Percentiles rank a stretch among this genome's conserved stretches.
Conservation (phyloP, 2,329 filamentous ascomycete species). For the Mariannaea sp. region DNA sequence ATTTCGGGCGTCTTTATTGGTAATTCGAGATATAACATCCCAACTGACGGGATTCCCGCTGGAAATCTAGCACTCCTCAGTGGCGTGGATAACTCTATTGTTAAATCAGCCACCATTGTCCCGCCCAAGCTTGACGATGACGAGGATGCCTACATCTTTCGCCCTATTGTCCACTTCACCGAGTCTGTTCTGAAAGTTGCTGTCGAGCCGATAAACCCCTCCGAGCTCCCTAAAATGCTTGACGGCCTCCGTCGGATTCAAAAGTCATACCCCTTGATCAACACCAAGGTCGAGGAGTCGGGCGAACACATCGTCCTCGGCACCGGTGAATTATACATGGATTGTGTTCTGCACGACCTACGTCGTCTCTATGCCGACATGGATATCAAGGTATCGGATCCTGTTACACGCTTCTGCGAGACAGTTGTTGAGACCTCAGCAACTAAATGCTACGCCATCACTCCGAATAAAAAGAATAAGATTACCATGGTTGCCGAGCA, state of each 20-base stretch:
- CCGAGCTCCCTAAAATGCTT: conserved; percentile 97
- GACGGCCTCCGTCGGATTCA: conserved; percentile 96
- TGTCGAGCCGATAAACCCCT: conserved; percentile 97
- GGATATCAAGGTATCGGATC: conserved; percentile 98
- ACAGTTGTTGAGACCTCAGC: conserved; percentile 97
- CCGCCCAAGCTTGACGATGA: conserved; percentile 79
- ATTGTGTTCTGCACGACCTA: conserved; percentile 95
- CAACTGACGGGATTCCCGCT: conserved; percentile 88
- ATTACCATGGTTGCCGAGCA: conserved; percentile 98
- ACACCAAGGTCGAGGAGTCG: conserved; percentile 96
- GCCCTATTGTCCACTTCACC: conserved; percentile 89
- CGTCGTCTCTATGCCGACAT: conserved; percentile 95
- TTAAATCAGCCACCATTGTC: conserved; percentile 93
- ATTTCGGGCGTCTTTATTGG: conserved; percentile 88
- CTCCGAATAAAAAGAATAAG: conserved; percentile 99
- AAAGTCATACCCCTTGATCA: conserved; percentile 95
- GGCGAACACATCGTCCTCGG: conserved; percentile 95
- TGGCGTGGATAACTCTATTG: conserved; percentile 95
- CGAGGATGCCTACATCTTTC: conserved; percentile 95
- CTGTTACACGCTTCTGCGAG: conserved; percentile 96
- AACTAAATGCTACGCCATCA: conserved; percentile 97
- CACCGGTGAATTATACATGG: conserved; percentile 99
- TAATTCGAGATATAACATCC: conserved; percentile 90
- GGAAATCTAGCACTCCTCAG: conserved; percentile 92
- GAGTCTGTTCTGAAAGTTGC: conserved; percentile 98